Base-by-base conservation (phyloP, 345 rosid species). In the Sonneratia alba region DNA sequence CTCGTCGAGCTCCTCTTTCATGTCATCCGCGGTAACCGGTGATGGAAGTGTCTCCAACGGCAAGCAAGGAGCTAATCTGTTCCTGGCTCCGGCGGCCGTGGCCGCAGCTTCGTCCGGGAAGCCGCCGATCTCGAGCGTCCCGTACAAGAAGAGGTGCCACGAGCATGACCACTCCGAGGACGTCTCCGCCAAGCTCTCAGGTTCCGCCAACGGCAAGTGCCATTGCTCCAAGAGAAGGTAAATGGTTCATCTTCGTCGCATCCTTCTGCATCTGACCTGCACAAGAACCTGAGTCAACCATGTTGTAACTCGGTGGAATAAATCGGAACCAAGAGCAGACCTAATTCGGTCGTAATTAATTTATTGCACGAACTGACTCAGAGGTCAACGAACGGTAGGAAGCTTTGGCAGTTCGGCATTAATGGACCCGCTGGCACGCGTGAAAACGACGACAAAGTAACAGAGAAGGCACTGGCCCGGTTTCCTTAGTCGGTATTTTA, bases 41-140 rank as follows among this genome's bases (percentile, higher is more conserved):
- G 99, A 95, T 75, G 96, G 97, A 1, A 95, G 99, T 77, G 91
- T 95, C 55, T 92, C 97, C 0, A 90, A 92, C 72, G 97, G 97
- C 3, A 90, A 84, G 79, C 86, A 71, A n/a, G 93, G 93, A 3
- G 77, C 92, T 3, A 86, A 91, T 71, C 73, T 91, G 61, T 89
- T 91, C 69, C 72, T 86, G 48, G 48, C 85, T 14, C 79, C 90
- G 38, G 77, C 81, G 40, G 72, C 72, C 38, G 73, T 76, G 7
- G 85, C 88, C 45, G 77, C 87, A 1, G 79, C 70, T 0, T 89
- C 97, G 36, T 79, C 88, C 6, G 98, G 91, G 0, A 90, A 87
- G 51, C 97, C 93, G 37, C 97, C 97, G 45, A 82, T 90, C 42
- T 85, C 96, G 0, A 67, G 87, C 12, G 85, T 74, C 48, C 88